A percentile compares a stretch with the other conserved stretches of the same genome.
Conservation (phyloP, 2,329 filamentous ascomycete genomes). For the Corinectria fuckeliana region DNA sequence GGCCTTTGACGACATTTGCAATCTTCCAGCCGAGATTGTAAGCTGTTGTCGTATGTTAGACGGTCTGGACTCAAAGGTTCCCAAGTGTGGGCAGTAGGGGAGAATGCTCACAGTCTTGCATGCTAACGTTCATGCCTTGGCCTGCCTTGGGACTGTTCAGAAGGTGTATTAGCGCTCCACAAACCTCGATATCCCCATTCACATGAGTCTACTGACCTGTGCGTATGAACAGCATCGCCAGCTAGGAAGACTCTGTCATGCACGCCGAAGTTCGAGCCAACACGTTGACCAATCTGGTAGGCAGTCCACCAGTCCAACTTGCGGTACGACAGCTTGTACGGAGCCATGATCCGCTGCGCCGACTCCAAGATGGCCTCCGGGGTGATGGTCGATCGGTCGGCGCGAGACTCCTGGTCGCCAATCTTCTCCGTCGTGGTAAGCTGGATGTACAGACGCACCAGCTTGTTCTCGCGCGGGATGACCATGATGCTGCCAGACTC, state of each 20-base stretch:
- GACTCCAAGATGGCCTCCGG: conserved; percentile 55
- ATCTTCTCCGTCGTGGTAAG: conserved; percentile 15
- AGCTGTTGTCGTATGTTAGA: not conserved
- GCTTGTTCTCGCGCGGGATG: conserved; percentile 36
- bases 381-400: conserved; percentile 19
- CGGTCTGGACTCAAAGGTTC: not conserved
- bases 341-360: conserved; percentile 59
- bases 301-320: conserved; percentile 37
- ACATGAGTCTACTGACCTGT: conserved; percentile 31
- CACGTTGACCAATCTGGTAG: conserved; percentile 69
- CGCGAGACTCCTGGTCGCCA: conserved; percentile 15
- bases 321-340: conserved; percentile 55
- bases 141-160: conserved; percentile 68
- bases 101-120: conserved; percentile 61
- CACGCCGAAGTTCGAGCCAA: conserved; percentile 26
- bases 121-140: conserved; percentile 75
- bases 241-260: conserved; percentile 66
- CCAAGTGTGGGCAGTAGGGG: not conserved
- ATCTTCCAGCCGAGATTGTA: conserved; percentile 65
- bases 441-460: conserved; percentile 35
- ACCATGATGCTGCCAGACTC: conserved; percentile 35
- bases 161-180: conserved; percentile 53
- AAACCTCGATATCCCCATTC: not conserved
- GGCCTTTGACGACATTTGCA: conserved; percentile 52
- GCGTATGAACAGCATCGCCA: conserved; percentile 68